Conservation (phyloP, 2,329 filamentous ascomycete species). For the Monosporascus sp. region DNA sequence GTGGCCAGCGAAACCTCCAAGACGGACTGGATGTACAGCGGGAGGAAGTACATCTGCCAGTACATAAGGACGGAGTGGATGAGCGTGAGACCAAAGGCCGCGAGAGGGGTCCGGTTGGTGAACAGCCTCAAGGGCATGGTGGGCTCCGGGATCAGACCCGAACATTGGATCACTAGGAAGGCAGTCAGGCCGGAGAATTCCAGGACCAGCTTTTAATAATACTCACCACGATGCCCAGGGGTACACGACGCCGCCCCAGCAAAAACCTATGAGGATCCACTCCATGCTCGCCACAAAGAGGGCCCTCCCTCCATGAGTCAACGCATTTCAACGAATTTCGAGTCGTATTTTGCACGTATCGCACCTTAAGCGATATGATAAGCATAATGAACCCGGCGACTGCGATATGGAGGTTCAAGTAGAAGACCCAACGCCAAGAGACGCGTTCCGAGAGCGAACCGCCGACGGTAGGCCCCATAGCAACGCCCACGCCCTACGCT, state of each 20-base stretch:
- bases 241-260: slow-evolving; percentile 7
- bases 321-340: slow-evolving; percentile 13
- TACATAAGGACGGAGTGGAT: slow-evolving; percentile 28
- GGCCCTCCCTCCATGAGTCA: slow-evolving; percentile 30
- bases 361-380: slow-evolving; percentile 20
- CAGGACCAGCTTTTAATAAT: not conserved
- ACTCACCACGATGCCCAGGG: not conserved
- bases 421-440: slow-evolving; percentile 38
- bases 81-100: slow-evolving; percentile 26
- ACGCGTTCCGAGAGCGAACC: slow-evolving; percentile 22
- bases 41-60: slow-evolving; percentile 31
- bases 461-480: slow-evolving; percentile 28
- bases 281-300: slow-evolving; percentile 27
- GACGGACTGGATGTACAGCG: slow-evolving; percentile 36
- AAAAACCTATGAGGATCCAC: slow-evolving; percentile 29
- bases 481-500: slow-evolving; percentile 28
- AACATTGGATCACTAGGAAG: not conserved
- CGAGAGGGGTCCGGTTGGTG: slow-evolving; percentile 30
- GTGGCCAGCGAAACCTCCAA: slow-evolving; percentile 17
- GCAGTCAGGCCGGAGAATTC: not conserved
- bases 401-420: slow-evolving; percentile 23
- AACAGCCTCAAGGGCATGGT: slow-evolving; percentile 39
- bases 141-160: slow-evolving; percentile 3
- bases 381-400: slow-evolving; percentile 18
- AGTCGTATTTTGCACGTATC: not conserved